Evolutionary conservation across 257 asterid species (phyloP).

Genomic region (Linaria vulgaris): DNA sequence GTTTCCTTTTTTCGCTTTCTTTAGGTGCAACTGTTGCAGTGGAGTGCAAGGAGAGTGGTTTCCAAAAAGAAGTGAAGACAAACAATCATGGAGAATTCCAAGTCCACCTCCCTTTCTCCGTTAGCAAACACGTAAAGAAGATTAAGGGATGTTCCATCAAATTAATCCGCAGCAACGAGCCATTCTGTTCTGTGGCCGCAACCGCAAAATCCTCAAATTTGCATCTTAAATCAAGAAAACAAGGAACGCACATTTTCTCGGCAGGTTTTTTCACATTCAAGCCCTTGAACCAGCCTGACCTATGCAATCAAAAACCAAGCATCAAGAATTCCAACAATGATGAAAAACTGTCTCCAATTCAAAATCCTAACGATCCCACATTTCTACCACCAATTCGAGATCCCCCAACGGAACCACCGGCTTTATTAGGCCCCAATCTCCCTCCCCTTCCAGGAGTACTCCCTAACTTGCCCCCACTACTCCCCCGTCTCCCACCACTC

Average conservation of each 20-base stretch:
- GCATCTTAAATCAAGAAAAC: conserved; percentile 49
- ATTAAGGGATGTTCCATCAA: conserved; percentile 66
- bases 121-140: conserved; percentile 62
- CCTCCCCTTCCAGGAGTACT: conserved; percentile 3
- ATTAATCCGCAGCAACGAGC: conserved; percentile 67
- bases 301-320: conserved; percentile 57
- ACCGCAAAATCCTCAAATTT: conserved; percentile 54
- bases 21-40: conserved; percentile 83
- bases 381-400: conserved; percentile 47
- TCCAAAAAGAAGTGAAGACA: conserved; percentile 54
- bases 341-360: conserved; percentile 28
- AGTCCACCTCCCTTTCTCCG: conserved; percentile 58
- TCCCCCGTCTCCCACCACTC: background rate
- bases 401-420: conserved; percentile 41
- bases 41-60: conserved; percentile 51
- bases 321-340: conserved; percentile 10
- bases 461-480: background rate
- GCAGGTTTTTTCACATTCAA: conserved; percentile 85
- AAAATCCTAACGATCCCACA: conserved; percentile 53
- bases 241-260: conserved; percentile 68
- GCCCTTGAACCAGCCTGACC: conserved; percentile 63
- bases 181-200: conserved; percentile 65
- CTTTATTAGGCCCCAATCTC: conserved; percentile 17
- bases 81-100: conserved; percentile 67
- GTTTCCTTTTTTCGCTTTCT: background rate